Percentiles rank a stretch among this genome's conserved stretches.
Evolutionary conservation across 2,329 filamentous ascomycete genomes (phyloP).

Genomic region (Aureobasidium sp.): DNA sequence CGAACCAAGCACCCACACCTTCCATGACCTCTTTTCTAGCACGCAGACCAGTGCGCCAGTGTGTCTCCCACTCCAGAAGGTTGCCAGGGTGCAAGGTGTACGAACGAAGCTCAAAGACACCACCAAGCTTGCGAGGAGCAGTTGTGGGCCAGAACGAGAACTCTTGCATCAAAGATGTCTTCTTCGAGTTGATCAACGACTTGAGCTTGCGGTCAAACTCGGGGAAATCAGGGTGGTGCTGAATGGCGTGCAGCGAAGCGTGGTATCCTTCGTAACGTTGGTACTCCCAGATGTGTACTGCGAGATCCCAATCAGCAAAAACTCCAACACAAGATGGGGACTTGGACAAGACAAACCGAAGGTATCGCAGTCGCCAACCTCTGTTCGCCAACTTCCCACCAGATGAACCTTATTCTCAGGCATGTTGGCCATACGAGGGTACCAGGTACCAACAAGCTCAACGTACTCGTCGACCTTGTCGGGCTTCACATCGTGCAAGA

Average conservation of each 20-base stretch:
- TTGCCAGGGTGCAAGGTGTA: slow-evolving; percentile 96
- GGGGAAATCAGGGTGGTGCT: slow-evolving; percentile 71
- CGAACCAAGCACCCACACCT: slow-evolving; percentile 87
- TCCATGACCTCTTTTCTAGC: slow-evolving; percentile 96
- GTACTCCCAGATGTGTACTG: slow-evolving; percentile 99
- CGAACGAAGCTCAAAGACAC: slow-evolving; percentile 89
- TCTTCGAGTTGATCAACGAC: slow-evolving; percentile 74
- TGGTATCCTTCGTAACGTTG: slow-evolving; percentile 96
- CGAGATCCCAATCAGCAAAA: not conserved
- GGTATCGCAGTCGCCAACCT: slow-evolving; percentile 93
- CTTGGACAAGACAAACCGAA: slow-evolving; percentile 57
- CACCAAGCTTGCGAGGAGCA: slow-evolving; percentile 78
- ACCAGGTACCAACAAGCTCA: slow-evolving; percentile 81
- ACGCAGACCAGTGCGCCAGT: slow-evolving; percentile 88
- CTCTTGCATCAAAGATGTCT: slow-evolving; percentile 93
- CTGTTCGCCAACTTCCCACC: slow-evolving; percentile 95
- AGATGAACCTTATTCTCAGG: slow-evolving; percentile 91
- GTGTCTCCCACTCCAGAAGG: slow-evolving; percentile 95
- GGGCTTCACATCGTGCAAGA: slow-evolving; percentile 90
- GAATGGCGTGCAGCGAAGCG: slow-evolving; percentile 77
- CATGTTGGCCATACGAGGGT: slow-evolving; percentile 76
- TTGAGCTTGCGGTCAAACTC: slow-evolving; percentile 81
- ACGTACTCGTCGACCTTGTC: slow-evolving; percentile 95
- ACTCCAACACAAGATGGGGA: no score
- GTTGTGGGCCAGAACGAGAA: slow-evolving; percentile 99